A percentile compares a stretch with the other conserved stretches of the same genome.
Conservation (phyloP, 1,139 yeast species). For the Spencermartinsiella ligniputridi region DNA sequence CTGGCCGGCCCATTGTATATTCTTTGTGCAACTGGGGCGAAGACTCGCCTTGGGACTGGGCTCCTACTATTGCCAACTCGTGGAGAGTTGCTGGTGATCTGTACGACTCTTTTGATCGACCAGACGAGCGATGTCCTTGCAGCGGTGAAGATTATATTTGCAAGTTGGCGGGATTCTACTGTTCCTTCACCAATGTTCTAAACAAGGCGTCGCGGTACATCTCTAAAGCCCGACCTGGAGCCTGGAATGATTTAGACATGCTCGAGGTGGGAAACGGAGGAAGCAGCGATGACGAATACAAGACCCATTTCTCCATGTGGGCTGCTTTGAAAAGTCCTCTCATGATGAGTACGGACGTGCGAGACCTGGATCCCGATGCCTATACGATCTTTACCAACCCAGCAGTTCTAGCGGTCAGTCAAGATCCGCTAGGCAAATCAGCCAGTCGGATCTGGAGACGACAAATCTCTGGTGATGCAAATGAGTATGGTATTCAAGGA, state of each 20-base stretch:
- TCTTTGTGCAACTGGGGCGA: constrained; percentile 35
- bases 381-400: constrained; percentile 23
- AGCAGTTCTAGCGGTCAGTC: constrained; percentile 28
- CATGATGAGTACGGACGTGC: constrained; percentile 30
- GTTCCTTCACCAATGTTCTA: constrained; percentile 31
- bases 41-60: constrained; percentile 31
- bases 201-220: constrained; percentile 28
- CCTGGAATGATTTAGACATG: constrained; percentile 33
- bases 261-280: constrained; percentile 34
- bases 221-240: constrained; percentile 26
- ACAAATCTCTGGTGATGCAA: constrained; percentile 17
- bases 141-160: constrained; percentile 23
- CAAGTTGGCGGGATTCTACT: constrained; percentile 24
- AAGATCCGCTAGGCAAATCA: constrained; percentile 26
- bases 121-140: constrained; percentile 31
- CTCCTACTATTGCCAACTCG: constrained; percentile 28
- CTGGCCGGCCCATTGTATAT: constrained; percentile 32
- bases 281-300: constrained; percentile 27
- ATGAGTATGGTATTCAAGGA: constrained; percentile 20
- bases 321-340: constrained; percentile 30
- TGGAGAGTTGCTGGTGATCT: constrained; percentile 33
- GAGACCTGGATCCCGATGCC: constrained; percentile 22
- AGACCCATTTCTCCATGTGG: constrained; percentile 32
- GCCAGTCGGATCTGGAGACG: constrained; percentile 22
- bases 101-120: constrained; percentile 25